A percentile compares a stretch with the other conserved stretches of the same genome.
Evolutionary conservation across 768 basidiomycete species (phyloP).

Genomic region (Chalciporus pseudorubinellus): DNA sequence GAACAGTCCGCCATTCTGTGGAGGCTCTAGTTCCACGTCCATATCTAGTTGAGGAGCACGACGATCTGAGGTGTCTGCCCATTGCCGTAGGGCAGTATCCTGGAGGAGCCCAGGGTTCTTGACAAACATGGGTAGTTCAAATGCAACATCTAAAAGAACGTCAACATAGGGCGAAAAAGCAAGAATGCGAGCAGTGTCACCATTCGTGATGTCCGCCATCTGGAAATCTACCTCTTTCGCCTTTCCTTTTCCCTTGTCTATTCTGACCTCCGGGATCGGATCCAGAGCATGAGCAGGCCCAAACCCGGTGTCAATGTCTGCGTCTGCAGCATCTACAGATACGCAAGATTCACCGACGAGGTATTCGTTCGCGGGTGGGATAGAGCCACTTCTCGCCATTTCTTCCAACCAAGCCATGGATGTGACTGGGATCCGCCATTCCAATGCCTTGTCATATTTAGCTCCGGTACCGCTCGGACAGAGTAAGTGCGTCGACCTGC

Average conservation of each 20-base stretch:
- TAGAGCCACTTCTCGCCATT: conserved; percentile 50
- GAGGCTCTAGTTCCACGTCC: background rate
- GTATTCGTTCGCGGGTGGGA: conserved; percentile 40
- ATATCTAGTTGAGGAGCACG: background rate
- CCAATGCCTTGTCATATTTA: conserved; percentile 74
- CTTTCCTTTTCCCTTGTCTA: conserved; percentile 34
- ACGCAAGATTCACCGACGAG: conserved; percentile 31
- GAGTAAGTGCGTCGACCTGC: conserved; percentile 74
- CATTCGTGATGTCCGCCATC: conserved; percentile 39
- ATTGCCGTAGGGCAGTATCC: conserved; percentile 7
- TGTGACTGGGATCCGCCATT: conserved; percentile 80
- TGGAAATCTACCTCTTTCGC: conserved; percentile 27
- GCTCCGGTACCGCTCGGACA: conserved; percentile 68
- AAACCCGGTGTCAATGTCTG: conserved; percentile 30
- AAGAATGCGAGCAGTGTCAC: conserved; percentile 15
- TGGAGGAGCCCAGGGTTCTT: conserved; percentile 22
- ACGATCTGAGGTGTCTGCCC: background rate
- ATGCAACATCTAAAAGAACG: conserved; percentile 1
- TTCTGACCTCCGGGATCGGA: conserved; percentile 6
- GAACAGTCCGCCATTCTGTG: conserved; percentile 18
- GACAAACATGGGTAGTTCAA: conserved; percentile 15
- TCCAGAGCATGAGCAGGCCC: background rate
- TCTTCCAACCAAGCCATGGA: conserved; percentile 65
- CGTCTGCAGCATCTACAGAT: conserved; percentile 31
- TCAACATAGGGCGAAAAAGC: background rate